Percentiles rank a stretch among this genome's conserved stretches.
Evolutionary conservation across 75 land plant genomes (phyloP).

Genomic region (Adiantum capillusveneris): DNA sequence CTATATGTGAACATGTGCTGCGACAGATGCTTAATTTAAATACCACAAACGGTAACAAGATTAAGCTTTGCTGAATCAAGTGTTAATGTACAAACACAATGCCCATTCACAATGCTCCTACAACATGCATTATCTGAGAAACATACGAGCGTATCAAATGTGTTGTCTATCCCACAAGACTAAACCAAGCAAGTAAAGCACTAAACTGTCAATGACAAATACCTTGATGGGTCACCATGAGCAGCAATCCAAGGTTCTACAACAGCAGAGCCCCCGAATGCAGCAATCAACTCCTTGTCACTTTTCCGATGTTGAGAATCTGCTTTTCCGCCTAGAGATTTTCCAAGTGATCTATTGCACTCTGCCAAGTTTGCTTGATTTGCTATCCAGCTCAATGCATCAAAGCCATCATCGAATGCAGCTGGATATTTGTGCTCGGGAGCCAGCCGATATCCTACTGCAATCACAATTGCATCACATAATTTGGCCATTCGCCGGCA

Average conservation of each 20-base stretch:
- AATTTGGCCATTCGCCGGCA: constrained; percentile 75
- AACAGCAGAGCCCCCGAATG: constrained; percentile 59
- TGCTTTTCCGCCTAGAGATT: constrained; percentile 21
- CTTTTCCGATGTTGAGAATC: constrained; percentile 22
- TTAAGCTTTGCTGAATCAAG: neutral
- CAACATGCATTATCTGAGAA: too few species aligned
- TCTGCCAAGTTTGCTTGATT: constrained; percentile 91
- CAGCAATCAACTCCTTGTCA: constrained; percentile 45
- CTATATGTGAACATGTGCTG: neutral
- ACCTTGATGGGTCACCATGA: constrained; percentile 92
- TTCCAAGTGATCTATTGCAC: constrained; percentile 55
- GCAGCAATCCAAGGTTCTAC: constrained; percentile 96
- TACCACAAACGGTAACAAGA: neutral
- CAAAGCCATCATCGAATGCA: constrained; percentile 83
- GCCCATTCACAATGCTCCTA: too few species aligned
- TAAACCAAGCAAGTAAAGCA: too few species aligned
- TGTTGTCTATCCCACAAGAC: too few species aligned
- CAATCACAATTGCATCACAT: constrained; percentile 69
- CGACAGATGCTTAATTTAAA: neutral
- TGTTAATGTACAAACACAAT: neutral
- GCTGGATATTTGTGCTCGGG: constrained; percentile 83
- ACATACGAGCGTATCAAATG: too few species aligned
- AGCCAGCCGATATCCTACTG: constrained; percentile 83
- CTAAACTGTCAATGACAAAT: too few species aligned
- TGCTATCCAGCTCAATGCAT: constrained; percentile 75